Evolutionary conservation across 371 early-diverging fungal species (phyloP).

Genomic region (Smittium culicis): DNA sequence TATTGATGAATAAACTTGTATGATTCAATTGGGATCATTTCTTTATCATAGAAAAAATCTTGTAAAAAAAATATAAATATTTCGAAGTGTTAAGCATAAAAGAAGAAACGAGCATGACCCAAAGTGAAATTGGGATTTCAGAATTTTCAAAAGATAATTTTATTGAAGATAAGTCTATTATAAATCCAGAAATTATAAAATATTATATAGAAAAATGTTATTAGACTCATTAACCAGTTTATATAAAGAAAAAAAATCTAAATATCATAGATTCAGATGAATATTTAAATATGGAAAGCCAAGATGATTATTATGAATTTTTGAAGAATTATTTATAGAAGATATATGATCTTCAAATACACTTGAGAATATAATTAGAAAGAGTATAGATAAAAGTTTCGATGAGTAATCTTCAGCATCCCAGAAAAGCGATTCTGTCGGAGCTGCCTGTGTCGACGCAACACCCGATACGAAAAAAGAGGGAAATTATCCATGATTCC

Average conservation of each 20-base stretch:
- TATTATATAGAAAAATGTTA: neutral
- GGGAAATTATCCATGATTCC: neutral
- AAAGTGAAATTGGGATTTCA: neutral
- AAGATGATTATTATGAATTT: neutral
- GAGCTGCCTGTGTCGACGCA: neutral
- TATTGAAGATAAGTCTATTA: neutral
- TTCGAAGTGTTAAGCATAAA: neutral
- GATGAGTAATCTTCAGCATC: no score
- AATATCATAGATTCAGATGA: neutral
- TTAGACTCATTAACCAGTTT: neutral
- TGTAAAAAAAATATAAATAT: neutral
- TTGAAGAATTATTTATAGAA: neutral
- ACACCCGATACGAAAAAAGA: neutral
- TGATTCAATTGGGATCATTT: neutral
- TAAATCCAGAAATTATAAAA: neutral
- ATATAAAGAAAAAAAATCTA: neutral
- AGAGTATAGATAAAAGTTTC: no score
- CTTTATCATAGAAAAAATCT: neutral
- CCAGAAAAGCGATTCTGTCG: no score
- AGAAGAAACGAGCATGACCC: neutral
- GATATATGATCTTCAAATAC: neutral
- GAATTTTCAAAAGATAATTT: neutral
- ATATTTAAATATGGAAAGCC: neutral
- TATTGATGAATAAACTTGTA: neutral
- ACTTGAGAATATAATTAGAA: neutral